Conservation (phyloP, 2,329 filamentous ascomycete genomes). For the Amauroascus verrucosus region DNA sequence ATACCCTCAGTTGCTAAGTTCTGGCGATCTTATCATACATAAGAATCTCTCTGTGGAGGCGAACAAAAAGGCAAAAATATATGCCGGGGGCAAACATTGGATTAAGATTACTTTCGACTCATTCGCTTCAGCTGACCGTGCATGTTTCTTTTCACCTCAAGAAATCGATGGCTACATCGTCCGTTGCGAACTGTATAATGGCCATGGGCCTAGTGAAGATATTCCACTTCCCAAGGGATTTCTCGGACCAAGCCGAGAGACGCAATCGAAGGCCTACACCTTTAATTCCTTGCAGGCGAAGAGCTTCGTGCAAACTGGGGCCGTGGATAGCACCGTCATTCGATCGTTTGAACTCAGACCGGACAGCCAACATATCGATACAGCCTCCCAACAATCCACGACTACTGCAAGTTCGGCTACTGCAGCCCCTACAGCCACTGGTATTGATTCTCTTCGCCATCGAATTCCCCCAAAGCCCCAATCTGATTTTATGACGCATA, state of each 20-base stretch:
- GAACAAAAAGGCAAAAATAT: conserved; percentile 66
- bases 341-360: conserved; percentile 29
- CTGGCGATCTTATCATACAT: conserved; percentile 60
- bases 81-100: conserved; percentile 81
- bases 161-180: conserved; percentile 60
- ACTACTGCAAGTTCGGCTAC: conserved; percentile 31
- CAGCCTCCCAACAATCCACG: conserved; percentile 28
- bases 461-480: conserved; percentile 29
- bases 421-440: conserved; percentile 26
- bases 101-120: conserved; percentile 78
- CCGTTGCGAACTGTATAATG: conserved; percentile 59
- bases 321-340: conserved; percentile 30
- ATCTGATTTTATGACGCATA: conserved; percentile 44
- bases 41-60: conserved; percentile 60
- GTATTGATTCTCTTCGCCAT: conserved; percentile 22
- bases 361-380: conserved; percentile 16
- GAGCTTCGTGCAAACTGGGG: conserved; percentile 26
- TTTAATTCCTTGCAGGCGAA: conserved; percentile 30
- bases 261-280: conserved; percentile 25
- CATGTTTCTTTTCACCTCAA: conserved; percentile 60
- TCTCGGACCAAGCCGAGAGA: conserved; percentile 18
- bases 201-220: conserved; percentile 54
- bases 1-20: conserved; percentile 62
- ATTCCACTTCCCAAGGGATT: conserved; percentile 48
- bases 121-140: conserved; percentile 58